These are phyloP conservation scores for Sarocladium brachiariae DNA, from an alignment of 2,329 filamentous ascomycete genomes.

Conservation along the genomic window DNA sequence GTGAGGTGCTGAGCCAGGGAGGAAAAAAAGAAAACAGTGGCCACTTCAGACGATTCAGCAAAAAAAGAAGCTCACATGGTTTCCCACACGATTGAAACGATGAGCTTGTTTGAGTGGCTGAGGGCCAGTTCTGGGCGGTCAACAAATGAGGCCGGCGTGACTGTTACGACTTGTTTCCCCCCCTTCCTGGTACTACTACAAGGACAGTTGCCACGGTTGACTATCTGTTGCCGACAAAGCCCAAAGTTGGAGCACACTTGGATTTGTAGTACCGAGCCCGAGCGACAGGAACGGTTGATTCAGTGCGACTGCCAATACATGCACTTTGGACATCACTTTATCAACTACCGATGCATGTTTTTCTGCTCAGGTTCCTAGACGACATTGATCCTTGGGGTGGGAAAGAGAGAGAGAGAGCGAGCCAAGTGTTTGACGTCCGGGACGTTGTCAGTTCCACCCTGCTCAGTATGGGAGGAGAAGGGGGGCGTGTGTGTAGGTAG, in stretches of 20 bases:
- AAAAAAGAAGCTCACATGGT: not conserved
- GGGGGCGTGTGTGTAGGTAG: not conserved
- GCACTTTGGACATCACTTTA: not conserved
- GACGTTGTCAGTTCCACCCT: constrained; percentile 2
- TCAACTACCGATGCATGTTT: not conserved
- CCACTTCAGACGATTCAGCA: constrained; percentile 8
- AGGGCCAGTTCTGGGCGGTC: not conserved
- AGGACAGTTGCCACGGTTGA: no score
- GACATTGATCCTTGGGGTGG: not conserved
- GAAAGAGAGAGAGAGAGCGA: no score
- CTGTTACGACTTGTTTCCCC: no score
- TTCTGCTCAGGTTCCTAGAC: not conserved
- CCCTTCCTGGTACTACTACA: no score
- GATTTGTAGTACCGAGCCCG: no score
- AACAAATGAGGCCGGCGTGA: no score
- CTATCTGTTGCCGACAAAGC: not conserved
- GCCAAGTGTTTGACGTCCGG: constrained; percentile 7
- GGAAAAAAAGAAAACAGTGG: not conserved
- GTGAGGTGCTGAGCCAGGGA: no score
- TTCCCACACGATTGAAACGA: constrained; percentile 5
- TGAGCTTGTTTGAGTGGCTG: constrained; percentile 8
- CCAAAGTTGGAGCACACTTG: no score
- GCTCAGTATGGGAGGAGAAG: not conserved
- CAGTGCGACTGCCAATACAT: not conserved
- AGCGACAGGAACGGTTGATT: no score